Percentiles rank a stretch among this genome's conserved stretches.
phyloP scores from a whole-genome alignment of 164 flowering plant species.

The Vitis vinifera region DNA sequence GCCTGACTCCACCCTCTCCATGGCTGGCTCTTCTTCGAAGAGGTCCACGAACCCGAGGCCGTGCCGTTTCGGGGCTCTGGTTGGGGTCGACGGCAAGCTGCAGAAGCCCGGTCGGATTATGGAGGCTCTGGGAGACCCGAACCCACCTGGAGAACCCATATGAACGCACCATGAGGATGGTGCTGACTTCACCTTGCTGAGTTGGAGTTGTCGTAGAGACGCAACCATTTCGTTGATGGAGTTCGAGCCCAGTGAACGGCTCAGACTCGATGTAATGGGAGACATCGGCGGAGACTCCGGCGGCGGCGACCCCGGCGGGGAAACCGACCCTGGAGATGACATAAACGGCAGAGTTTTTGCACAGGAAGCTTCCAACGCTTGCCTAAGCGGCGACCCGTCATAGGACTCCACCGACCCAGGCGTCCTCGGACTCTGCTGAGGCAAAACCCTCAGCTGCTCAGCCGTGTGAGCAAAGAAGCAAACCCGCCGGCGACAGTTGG shows the following conservation, averaged over 20 bases:
- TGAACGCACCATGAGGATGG: slow-evolving; percentile 39
- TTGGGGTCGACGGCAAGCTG: slow-evolving; percentile 72
- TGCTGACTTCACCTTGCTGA: slow-evolving; percentile 50
- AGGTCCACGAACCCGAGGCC: slow-evolving; percentile 25
- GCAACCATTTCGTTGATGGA: slow-evolving; percentile 53
- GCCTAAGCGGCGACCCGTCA: slow-evolving; percentile 57
- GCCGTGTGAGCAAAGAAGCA: slow-evolving; percentile 88
- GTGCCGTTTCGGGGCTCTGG: slow-evolving; percentile 23
- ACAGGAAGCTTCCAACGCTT: slow-evolving; percentile 32
- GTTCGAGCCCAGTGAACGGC: slow-evolving; percentile 36
- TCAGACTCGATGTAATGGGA: slow-evolving; percentile 34
- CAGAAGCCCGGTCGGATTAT: slow-evolving; percentile 47
- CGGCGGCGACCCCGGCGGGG: slow-evolving; percentile 44
- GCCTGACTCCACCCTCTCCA: slow-evolving; percentile 79
- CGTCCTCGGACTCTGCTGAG: slow-evolving; percentile 40
- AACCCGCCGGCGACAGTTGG: slow-evolving; percentile 64
- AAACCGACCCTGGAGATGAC: slow-evolving; percentile 36
- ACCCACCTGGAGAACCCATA: slow-evolving; percentile 22
- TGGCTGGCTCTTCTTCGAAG: slow-evolving; percentile 46
- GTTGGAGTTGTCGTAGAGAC: slow-evolving; percentile 58
- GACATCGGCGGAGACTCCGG: slow-evolving; percentile 55
- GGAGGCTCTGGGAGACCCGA: slow-evolving; percentile 41
- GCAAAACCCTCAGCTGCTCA: slow-evolving; percentile 61
- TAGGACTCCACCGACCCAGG: slow-evolving; percentile 28
- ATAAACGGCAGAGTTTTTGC: slow-evolving; percentile 12